Evolutionary conservation across 2,329 filamentous ascomycete genomes (phyloP).

Genomic region (Talaromyces pinophilus): DNA sequence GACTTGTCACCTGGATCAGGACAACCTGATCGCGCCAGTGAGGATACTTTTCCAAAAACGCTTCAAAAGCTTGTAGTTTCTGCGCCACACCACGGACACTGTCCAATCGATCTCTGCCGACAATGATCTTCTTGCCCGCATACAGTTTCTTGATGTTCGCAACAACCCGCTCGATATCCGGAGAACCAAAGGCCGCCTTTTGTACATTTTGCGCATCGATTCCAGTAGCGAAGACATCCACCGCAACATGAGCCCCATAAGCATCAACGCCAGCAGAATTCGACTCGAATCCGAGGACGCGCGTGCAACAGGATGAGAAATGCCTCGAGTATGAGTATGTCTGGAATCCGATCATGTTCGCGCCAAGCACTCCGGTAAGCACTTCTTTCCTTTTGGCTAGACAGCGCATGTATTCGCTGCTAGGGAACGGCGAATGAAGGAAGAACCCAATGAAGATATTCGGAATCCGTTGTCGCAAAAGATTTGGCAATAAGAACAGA

Average conservation of each 20-base stretch:
- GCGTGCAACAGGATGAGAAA: slow-evolving; percentile 90
- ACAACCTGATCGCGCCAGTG: slow-evolving; percentile 92
- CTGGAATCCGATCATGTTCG: slow-evolving; percentile 94
- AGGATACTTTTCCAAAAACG: slow-evolving; percentile 85
- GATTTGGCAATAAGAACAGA: slow-evolving; percentile 81
- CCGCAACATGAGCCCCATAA: slow-evolving; percentile 83
- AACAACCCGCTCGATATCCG: slow-evolving; percentile 71
- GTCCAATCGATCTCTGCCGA: slow-evolving; percentile 90
- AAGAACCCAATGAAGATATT: slow-evolving; percentile 95
- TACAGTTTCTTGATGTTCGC: slow-evolving; percentile 73
- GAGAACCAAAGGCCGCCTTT: slow-evolving; percentile 69
- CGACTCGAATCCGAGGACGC: slow-evolving; percentile 86
- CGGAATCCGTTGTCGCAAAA: slow-evolving; percentile 81
- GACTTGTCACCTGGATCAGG: slow-evolving; percentile 91
- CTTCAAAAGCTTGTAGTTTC: slow-evolving; percentile 91
- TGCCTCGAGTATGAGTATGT: slow-evolving; percentile 93
- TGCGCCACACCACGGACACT: slow-evolving; percentile 92
- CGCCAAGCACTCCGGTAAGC: slow-evolving; percentile 82
- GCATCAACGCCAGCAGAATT: slow-evolving; percentile 83
- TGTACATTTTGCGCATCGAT: slow-evolving; percentile 85
- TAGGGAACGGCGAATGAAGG: slow-evolving; percentile 91
- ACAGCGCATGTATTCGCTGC: slow-evolving; percentile 91
- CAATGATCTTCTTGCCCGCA: slow-evolving; percentile 89
- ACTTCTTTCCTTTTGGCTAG: slow-evolving; percentile 86
- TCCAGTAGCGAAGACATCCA: slow-evolving; percentile 92